Percentiles rank a stretch among this genome's conserved stretches.
These are phyloP conservation scores for Kwoniella bestiolae DNA, from an alignment of 768 basidiomycete species.

Conservation along the genomic window DNA sequence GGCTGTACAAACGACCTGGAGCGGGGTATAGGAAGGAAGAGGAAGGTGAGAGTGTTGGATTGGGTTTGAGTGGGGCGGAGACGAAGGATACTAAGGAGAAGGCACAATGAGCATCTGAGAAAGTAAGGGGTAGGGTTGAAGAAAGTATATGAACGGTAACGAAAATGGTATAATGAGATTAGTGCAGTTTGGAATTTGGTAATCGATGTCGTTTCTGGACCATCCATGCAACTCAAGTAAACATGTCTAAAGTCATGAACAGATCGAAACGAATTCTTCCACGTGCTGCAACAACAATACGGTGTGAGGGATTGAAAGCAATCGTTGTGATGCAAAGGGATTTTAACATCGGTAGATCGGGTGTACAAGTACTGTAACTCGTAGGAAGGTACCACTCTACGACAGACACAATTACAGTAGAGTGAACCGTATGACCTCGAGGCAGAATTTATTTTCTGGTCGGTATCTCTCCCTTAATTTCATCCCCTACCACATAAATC, in stretches of 20 bases:
- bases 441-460: too few species aligned
- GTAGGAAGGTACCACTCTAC: too few species aligned
- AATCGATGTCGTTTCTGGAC: not conserved
- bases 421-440: too few species aligned
- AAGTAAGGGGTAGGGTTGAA: not conserved
- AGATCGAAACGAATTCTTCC: not conserved
- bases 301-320: too few species aligned
- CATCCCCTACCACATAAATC: too few species aligned
- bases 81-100: conserved; percentile 5
- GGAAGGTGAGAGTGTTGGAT: not conserved
- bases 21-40: conserved; percentile 3
- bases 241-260: not conserved
- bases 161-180: not conserved
- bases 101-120: not conserved
- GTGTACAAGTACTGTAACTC: too few species aligned
- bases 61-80: conserved; percentile 14
- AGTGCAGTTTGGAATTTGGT: not conserved
- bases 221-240: not conserved
- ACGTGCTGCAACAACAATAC: too few species aligned
- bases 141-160: not conserved
- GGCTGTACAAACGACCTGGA: conserved; percentile 28
- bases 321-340: too few species aligned
- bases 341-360: too few species aligned
- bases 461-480: too few species aligned
- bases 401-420: too few species aligned